phyloP scores from a whole-genome alignment of 192 early-diverging fungal species.

The Jimgerdemannia lactiflua region DNA sequence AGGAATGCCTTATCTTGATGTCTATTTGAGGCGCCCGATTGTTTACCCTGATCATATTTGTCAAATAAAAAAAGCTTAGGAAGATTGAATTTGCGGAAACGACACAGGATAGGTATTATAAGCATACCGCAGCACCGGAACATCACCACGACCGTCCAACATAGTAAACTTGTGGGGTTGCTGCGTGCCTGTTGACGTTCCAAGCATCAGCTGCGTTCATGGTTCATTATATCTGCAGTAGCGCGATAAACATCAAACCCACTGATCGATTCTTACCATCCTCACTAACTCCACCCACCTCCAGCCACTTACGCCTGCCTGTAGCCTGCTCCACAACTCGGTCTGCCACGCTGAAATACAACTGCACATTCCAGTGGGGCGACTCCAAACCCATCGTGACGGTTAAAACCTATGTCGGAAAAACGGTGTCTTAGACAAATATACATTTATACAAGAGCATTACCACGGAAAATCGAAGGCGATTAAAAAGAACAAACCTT shows the following conservation, averaged over 20 bases:
- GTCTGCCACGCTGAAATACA: conserved; percentile 36
- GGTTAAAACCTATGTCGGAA: conserved; percentile 32
- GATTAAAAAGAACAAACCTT: conserved; percentile 37
- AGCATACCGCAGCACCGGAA: conserved; percentile 35
- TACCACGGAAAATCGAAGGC: too few relatives aligned
- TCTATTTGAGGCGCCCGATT: conserved; percentile 61
- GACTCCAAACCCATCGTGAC: conserved; percentile 42
- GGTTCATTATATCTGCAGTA: neutral
- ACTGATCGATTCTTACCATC: neutral
- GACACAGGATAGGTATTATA: conserved; percentile 2
- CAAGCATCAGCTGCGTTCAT: neutral
- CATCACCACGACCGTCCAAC: conserved; percentile 56
- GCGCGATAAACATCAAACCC: neutral
- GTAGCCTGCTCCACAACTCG: conserved; percentile 18
- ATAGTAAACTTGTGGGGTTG: conserved; percentile 13
- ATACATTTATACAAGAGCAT: too few relatives aligned
- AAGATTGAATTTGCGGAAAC: neutral
- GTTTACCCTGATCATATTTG: conserved; percentile 33
- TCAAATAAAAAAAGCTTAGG: conserved; percentile 5
- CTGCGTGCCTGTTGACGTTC: neutral
- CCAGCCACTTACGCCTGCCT: conserved; percentile 17
- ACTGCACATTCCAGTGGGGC: conserved; percentile 39
- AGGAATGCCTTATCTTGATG: conserved; percentile 44
- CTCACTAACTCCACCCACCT: neutral
- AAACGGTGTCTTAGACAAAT: neutral